phyloP scores from a whole-genome alignment of 225 moss, liverwort and hornwort genomes.

The Antitrichia curtipendula region DNA sequence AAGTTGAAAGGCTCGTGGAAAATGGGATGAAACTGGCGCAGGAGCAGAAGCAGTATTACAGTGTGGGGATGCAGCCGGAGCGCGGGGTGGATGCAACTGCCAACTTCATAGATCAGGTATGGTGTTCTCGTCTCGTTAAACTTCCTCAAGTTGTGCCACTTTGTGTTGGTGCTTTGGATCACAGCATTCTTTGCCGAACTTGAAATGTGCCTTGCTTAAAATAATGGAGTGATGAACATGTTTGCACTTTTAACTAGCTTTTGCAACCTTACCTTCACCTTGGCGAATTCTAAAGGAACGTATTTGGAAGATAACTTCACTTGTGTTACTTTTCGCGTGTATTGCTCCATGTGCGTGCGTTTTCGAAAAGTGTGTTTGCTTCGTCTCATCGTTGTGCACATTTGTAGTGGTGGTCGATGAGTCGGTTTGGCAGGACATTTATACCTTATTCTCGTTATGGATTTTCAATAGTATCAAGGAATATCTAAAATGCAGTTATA shows the following conservation, averaged over 20 bases:
- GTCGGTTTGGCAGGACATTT: neutral
- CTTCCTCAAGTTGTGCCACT: neutral
- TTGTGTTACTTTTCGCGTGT: neutral
- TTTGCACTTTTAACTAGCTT: neutral
- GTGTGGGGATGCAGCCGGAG: slow-evolving; percentile 7
- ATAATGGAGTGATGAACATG: neutral
- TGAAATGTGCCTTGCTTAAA: neutral
- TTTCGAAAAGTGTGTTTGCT: neutral
- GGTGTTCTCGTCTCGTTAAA: neutral
- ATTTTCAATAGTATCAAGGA: neutral
- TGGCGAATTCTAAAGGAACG: neutral
- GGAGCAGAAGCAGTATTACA: slow-evolving; percentile 21
- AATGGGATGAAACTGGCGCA: slow-evolving; percentile 17
- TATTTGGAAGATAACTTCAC: neutral
- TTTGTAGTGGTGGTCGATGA: neutral
- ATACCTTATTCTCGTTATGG: neutral
- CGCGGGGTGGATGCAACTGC: slow-evolving; percentile 1
- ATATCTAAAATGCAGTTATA: neutral
- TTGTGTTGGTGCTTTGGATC: neutral
- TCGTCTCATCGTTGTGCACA: neutral
- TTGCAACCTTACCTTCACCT: neutral
- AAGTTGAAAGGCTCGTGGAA: slow-evolving; percentile 15
- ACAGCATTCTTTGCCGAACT: too few relatives aligned
- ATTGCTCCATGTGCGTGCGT: neutral
- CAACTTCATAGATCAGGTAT: slow-evolving; percentile 30